These are phyloP conservation scores for Chrysanthemum lavandulifolium DNA, from an alignment of 129 eudicot species.

Conservation along the genomic window DNA sequence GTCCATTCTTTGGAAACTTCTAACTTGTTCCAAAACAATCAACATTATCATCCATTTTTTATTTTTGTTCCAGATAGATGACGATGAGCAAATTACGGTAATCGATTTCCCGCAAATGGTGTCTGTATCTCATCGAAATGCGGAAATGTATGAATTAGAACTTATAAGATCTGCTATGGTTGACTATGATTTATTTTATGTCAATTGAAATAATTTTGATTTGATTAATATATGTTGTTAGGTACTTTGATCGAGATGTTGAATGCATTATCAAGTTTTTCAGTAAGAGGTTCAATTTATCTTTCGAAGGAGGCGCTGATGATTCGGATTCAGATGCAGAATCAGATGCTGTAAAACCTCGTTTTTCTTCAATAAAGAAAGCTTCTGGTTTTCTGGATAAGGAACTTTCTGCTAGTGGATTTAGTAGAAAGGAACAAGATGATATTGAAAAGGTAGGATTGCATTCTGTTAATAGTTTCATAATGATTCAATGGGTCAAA, in stretches of 20 bases:
- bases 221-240: slow-evolving; percentile 26
- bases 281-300: slow-evolving; percentile 68
- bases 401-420: slow-evolving; percentile 97
- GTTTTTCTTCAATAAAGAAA: slow-evolving; percentile 64
- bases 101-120: slow-evolving; percentile 99
- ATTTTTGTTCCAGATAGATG: slow-evolving; percentile 66
- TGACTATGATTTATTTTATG: slow-evolving; percentile 7
- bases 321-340: slow-evolving; percentile 61
- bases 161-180: not conserved
- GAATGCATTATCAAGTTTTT: slow-evolving; percentile 87
- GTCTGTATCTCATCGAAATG: slow-evolving; percentile 87
- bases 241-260: slow-evolving; percentile 93
- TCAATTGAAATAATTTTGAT: slow-evolving; percentile 2
- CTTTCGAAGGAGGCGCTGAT: slow-evolving; percentile 50
- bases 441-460: slow-evolving; percentile 69
- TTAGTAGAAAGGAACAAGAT: slow-evolving; percentile 72
- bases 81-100: slow-evolving; percentile 83
- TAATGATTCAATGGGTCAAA: not conserved
- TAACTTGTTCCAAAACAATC: not conserved
- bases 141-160: slow-evolving; percentile 58
- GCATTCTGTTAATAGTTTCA: not conserved
- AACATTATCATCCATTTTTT: not conserved
- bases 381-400: slow-evolving; percentile 70
- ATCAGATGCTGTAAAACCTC: slow-evolving; percentile 51
- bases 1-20: not conserved